Evolutionary conservation across 768 basidiomycete species (phyloP).

Genomic region (Lentinus tigrinus): DNA sequence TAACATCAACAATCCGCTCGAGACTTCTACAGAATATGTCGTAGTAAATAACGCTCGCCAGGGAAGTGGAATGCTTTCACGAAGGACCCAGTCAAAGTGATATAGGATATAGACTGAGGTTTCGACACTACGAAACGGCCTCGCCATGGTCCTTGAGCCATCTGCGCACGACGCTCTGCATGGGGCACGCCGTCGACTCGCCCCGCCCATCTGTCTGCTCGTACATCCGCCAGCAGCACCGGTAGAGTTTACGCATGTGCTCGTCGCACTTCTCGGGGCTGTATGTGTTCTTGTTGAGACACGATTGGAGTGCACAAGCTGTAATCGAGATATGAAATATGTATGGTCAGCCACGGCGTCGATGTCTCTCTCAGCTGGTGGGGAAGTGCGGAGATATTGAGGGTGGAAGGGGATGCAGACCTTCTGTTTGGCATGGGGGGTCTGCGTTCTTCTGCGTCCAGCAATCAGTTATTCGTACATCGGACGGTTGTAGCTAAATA

Average conservation of each 20-base stretch:
- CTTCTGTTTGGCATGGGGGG: slow-evolving; percentile 27
- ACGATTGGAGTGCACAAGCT: slow-evolving; percentile 67
- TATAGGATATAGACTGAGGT: no score
- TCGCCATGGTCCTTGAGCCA: slow-evolving; percentile 59
- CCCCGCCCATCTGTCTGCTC: slow-evolving; percentile 35
- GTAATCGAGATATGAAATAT: no score
- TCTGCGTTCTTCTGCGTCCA: not conserved
- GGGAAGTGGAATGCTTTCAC: no score
- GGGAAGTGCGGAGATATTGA: not conserved
- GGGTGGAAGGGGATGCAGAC: not conserved
- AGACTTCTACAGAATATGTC: no score
- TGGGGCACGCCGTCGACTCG: slow-evolving; percentile 64
- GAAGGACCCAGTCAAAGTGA: no score
- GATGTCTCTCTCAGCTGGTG: no score
- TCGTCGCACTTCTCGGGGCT: slow-evolving; percentile 59
- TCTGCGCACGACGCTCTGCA: slow-evolving; percentile 46
- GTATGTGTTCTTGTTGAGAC: slow-evolving; percentile 65
- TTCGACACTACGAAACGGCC: not conserved
- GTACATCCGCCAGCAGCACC: slow-evolving; percentile 63
- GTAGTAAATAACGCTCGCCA: no score
- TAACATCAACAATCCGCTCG: no score
- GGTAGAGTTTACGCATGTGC: slow-evolving; percentile 52
- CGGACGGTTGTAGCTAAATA: not conserved
- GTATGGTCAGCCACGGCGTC: no score
- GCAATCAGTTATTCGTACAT: not conserved